Percentiles rank a stretch among this genome's conserved stretches.
These are phyloP conservation scores for Stagonosporopsis chrysanthemi DNA, from an alignment of 2,329 filamentous ascomycete genomes.

Conservation along the genomic window DNA sequence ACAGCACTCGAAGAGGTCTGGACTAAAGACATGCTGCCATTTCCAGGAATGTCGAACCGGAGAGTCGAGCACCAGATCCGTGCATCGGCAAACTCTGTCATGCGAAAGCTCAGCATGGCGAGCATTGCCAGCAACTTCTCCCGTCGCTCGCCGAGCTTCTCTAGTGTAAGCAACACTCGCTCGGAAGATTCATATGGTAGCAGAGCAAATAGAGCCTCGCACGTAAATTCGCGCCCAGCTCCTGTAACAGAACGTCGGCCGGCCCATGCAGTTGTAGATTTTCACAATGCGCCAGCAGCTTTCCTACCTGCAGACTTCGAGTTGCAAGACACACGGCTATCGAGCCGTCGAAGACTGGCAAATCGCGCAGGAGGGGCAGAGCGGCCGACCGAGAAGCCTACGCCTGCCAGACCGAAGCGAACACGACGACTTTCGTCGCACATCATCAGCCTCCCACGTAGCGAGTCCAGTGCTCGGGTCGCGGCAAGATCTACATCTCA, in stretches of 20 bases:
- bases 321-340: constrained; percentile 39
- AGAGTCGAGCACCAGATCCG: constrained; percentile 76
- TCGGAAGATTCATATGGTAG: constrained; percentile 47
- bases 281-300: constrained; percentile 57
- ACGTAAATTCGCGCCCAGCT: constrained; percentile 35
- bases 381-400: constrained; percentile 32
- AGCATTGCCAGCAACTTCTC: constrained; percentile 80
- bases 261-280: constrained; percentile 51
- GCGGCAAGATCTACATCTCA: constrained; percentile 27
- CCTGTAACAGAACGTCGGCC: constrained; percentile 38
- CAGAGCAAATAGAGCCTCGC: constrained; percentile 36
- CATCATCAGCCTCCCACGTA: constrained; percentile 40
- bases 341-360: constrained; percentile 38
- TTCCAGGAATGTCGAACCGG: constrained; percentile 77
- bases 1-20: constrained; percentile 78
- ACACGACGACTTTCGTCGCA: constrained; percentile 43
- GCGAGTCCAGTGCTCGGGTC: constrained; percentile 30
- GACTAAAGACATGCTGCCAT: constrained; percentile 81
- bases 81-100: constrained; percentile 82
- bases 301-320: constrained; percentile 60
- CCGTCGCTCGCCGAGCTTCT: constrained; percentile 70
- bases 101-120: constrained; percentile 84
- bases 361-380: constrained; percentile 36
- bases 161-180: constrained; percentile 49
- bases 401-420: constrained; percentile 35